phyloP scores from a whole-genome alignment of 306 rosid genomes.

The Parietaria judaica region DNA sequence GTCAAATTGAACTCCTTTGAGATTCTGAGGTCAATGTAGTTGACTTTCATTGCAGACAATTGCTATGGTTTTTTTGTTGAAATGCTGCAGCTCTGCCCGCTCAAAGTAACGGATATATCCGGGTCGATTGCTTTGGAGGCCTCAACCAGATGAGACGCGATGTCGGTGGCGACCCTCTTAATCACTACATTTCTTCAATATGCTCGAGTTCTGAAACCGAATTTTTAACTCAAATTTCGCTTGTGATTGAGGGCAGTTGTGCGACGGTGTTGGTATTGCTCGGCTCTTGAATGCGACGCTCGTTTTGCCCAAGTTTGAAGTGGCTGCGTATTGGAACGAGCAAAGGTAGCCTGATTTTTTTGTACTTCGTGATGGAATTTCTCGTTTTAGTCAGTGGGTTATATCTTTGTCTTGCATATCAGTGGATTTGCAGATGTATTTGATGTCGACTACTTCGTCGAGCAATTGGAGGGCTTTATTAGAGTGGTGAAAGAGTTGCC shows the following conservation, averaged over 20 bases:
- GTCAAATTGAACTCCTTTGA: constrained; percentile 18
- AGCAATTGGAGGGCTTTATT: constrained; percentile 60
- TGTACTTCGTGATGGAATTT: background rate
- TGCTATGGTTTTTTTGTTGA: constrained; percentile 54
- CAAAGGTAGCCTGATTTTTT: constrained; percentile 36
- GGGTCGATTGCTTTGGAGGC: constrained; percentile 95
- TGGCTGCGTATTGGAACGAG: constrained; percentile 91
- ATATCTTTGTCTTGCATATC: constrained; percentile 17
- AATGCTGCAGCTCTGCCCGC: constrained; percentile 73
- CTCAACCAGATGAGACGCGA: constrained; percentile 98
- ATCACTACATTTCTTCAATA: constrained; percentile 2
- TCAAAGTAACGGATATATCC: constrained; percentile 66
- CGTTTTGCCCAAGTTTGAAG: constrained; percentile 88
- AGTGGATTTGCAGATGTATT: constrained; percentile 89
- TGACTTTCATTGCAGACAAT: constrained; percentile 81
- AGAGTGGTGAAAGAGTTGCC: constrained; percentile 70
- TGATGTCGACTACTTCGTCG: constrained; percentile 76
- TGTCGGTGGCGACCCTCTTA: constrained; percentile 35
- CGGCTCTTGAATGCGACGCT: constrained; percentile 76
- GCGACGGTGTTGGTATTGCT: constrained; percentile 93
- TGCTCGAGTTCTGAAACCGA: constrained; percentile 8
- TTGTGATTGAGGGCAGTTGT: constrained; percentile 46
- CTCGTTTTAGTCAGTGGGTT: background rate
- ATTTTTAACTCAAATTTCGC: constrained; percentile 12
- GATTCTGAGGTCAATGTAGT: constrained; percentile 53